Evolutionary conservation across 1,139 yeast species (phyloP), one percentile per base, ranked within the genome.

Genomic region (Hyphopichia fennica): DNA sequence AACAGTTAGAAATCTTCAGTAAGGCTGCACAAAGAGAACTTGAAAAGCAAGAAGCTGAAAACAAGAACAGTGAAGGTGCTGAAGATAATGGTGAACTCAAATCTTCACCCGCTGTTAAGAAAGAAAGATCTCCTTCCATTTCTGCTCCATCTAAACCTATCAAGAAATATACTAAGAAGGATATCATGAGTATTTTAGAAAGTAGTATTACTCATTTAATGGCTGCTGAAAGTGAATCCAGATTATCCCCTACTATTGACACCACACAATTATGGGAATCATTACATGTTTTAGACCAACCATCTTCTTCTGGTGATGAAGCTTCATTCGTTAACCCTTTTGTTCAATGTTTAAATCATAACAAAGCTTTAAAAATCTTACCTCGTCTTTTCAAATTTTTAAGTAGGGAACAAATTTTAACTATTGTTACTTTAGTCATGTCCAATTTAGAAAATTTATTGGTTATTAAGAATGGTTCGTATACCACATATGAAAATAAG

Each of bases 301-400:
- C 72, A 13, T 60, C 81, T 3, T 63, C 74, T 4, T 68, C 72
- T 18, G 77, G 76, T 8, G 74, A 67, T 44, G 69, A 65, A 41
- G 74, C 67, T 50, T 57, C 65, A 14, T 74, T 68, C 46, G 72
- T 82, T 32, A 88, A 87, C 56, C 96, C 96, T 33, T 91, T 93
- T 56, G 81, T 90, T 49, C 89, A 90, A 52, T 83, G 90, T 62
- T 74, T 93, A 53, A 81, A 87, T 35, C 88, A 85, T 58, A 88
- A 87, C 57, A 93, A 93, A 68, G 95, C 96, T 45, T 82, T 89
- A 70, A 91, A 89, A 63, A 77, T 90, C 35, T 83, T 93, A 68
- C 91, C 93, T 38, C 82, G 99, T 65, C 77, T 89, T 47, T 89
- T 90, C 74, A 85, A 90, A 58, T 89, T 90, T 60, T 75, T 93